phyloP scores from a whole-genome alignment of 225 moss, liverwort and hornwort species.

The Asterella californica region DNA sequence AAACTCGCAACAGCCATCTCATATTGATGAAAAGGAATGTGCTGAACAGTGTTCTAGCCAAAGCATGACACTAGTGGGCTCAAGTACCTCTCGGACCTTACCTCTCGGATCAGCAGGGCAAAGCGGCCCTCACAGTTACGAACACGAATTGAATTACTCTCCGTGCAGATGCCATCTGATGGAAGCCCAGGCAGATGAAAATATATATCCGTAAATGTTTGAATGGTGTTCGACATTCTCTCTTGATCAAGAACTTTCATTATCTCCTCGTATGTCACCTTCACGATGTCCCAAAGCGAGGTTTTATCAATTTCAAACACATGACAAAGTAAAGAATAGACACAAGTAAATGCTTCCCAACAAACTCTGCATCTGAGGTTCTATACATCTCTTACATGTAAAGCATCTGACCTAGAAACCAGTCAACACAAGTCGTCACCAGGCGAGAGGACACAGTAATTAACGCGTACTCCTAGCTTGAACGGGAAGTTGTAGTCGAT shows the following conservation, averaged over 20 bases:
- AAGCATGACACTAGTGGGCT: not conserved
- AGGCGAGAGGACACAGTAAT: not conserved
- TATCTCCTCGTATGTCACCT: slow-evolving; percentile 70
- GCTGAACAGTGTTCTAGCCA: not conserved
- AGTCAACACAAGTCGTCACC: not conserved
- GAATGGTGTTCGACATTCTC: slow-evolving; percentile 69
- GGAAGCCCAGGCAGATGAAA: slow-evolving; percentile 79
- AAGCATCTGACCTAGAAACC: not conserved
- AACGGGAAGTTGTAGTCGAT: no score
- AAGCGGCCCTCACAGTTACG: slow-evolving; percentile 85
- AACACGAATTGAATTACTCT: slow-evolving; percentile 84
- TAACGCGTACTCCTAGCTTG: no score
- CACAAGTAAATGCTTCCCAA: not conserved
- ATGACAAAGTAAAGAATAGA: not conserved
- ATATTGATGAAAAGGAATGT: not conserved
- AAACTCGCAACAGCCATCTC: slow-evolving; percentile 8
- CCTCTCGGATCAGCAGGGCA: slow-evolving; percentile 84
- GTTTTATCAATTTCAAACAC: not conserved
- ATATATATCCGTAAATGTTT: slow-evolving; percentile 82
- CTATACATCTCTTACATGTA: not conserved
- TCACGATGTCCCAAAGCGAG: slow-evolving; percentile 10
- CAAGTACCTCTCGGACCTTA: slow-evolving; percentile 17
- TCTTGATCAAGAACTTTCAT: slow-evolving; percentile 57
- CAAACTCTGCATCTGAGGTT: not conserved
- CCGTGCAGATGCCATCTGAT: slow-evolving; percentile 65